These are phyloP conservation scores for Amanita fuliginea DNA, from an alignment of 768 basidiomycete species.

Conservation along the genomic window DNA sequence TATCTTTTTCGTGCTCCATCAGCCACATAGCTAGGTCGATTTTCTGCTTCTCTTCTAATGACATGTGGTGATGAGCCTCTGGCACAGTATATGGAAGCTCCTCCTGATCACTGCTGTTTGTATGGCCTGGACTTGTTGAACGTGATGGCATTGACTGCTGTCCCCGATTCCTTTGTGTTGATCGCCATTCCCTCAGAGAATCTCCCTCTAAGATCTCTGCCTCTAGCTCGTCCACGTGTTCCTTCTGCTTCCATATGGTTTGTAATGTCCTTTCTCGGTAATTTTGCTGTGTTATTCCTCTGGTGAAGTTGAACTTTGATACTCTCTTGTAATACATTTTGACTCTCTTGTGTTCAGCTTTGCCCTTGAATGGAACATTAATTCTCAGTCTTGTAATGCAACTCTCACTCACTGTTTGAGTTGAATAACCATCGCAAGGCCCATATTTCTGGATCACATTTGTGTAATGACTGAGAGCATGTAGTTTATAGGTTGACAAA, in stretches of 20 bases:
- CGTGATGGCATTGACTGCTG: too few relatives aligned
- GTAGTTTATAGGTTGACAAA: constrained; percentile 9
- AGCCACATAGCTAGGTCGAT: constrained; percentile 3
- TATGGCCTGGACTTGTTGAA: too few relatives aligned
- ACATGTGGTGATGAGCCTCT: neutral
- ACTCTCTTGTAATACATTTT: neutral
- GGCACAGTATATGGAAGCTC: neutral
- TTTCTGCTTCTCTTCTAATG: neutral
- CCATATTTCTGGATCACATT: constrained; percentile 15
- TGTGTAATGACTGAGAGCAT: constrained; percentile 21
- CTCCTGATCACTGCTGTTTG: too few relatives aligned
- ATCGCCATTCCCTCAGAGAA: too few relatives aligned
- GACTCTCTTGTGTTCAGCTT: neutral
- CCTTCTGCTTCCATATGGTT: neutral
- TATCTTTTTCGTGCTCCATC: neutral
- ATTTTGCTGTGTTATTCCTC: neutral
- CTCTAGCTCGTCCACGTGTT: neutral
- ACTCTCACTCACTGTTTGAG: constrained; percentile 23
- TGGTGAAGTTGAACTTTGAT: neutral
- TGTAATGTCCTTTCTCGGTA: neutral
- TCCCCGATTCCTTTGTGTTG: too few relatives aligned
- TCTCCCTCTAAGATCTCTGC: too few relatives aligned
- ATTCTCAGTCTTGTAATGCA: too few relatives aligned
- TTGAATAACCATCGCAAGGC: constrained; percentile 25
- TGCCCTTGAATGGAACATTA: too few relatives aligned